Base-by-base conservation (phyloP, 345 rosid genomes). In the Durio zibethinus region DNA sequence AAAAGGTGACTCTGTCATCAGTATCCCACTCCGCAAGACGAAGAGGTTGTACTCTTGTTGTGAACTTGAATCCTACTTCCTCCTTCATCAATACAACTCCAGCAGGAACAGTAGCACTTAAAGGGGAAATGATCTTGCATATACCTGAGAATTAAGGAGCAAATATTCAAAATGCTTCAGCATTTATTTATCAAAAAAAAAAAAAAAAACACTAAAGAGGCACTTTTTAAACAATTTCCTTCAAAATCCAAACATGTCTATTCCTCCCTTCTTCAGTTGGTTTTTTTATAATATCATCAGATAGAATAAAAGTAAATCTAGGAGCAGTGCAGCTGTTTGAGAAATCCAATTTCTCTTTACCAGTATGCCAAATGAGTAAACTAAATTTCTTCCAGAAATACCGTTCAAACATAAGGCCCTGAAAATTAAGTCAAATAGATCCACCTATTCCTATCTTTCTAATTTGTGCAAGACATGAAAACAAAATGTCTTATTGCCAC, bases 11-110 rank as follows among this genome's bases (percentile, higher is more conserved):
- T 83, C 86, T 90, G 81, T 97, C 99, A 35, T 94, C 92, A 73
- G 86, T 77, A 86, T 97, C 92, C 99, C 99, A 97, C 79, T 90
- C 96, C 65, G 99, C 98, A 79, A 97, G 93, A 76, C 99, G 97
- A 80, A 97, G 94, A 21, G 99, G 99, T 72, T 97, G 99, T 75
- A 97, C 96, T 79, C 99, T 91, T 48, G 99, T 94, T 64, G 99
- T 91, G 85, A 97, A 97, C 85, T 91, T 97, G 81, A 97, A 97
- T 73, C 97, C 94, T 77, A 87, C 85, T 78, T 91, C 87, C 84
- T 97, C 98, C 86, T 84, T 92, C 90, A 84, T 91, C 82, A 97
- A 82, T 71, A 97, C 99, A 79, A 87, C 82, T 43, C 99, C 99
- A 54, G 99, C 98, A 74, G 99, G 98, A 81, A 89, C 96, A 78